These are phyloP conservation scores for Carallia brachiata DNA, from an alignment of 345 rosid genomes.

Conservation along the genomic window DNA sequence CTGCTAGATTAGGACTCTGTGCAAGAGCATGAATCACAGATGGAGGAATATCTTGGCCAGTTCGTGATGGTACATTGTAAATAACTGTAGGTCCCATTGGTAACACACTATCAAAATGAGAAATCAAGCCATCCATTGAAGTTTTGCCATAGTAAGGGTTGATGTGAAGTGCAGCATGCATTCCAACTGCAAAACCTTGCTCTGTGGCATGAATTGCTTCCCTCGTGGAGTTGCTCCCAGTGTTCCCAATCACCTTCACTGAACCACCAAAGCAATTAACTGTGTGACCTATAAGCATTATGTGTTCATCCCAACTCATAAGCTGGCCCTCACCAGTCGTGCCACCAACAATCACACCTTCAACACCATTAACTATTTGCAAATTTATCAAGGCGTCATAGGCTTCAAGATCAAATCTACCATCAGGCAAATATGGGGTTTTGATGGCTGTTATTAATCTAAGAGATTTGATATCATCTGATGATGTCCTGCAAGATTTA, in stretches of 20 bases:
- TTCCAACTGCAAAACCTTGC: constrained; percentile 91
- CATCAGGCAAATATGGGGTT: constrained; percentile 87
- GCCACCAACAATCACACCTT: constrained; percentile 89
- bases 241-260: constrained; percentile 83
- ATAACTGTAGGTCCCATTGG: constrained; percentile 86
- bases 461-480: constrained; percentile 69
- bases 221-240: constrained; percentile 87
- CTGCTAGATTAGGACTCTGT: constrained; percentile 61
- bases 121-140: constrained; percentile 66
- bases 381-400: constrained; percentile 65
- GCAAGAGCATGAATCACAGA: constrained; percentile 54
- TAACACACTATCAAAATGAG: constrained; percentile 73
- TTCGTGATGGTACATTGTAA: constrained; percentile 82
- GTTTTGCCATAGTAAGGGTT: constrained; percentile 96
- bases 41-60: constrained; percentile 84
- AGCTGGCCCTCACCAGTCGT: constrained; percentile 94
- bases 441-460: constrained; percentile 84
- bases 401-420: constrained; percentile 89
- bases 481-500: constrained; percentile 51
- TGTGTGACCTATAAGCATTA: constrained; percentile 88
- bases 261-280: constrained; percentile 75
- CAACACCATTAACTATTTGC: constrained; percentile 66
- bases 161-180: constrained; percentile 91
- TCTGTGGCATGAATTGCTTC: constrained; percentile 95
- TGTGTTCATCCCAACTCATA: constrained; percentile 98